A percentile compares a stretch with the other conserved stretches of the same genome.
Conservation (phyloP, 2,329 filamentous ascomycete genomes). For the Oidium heveae region DNA sequence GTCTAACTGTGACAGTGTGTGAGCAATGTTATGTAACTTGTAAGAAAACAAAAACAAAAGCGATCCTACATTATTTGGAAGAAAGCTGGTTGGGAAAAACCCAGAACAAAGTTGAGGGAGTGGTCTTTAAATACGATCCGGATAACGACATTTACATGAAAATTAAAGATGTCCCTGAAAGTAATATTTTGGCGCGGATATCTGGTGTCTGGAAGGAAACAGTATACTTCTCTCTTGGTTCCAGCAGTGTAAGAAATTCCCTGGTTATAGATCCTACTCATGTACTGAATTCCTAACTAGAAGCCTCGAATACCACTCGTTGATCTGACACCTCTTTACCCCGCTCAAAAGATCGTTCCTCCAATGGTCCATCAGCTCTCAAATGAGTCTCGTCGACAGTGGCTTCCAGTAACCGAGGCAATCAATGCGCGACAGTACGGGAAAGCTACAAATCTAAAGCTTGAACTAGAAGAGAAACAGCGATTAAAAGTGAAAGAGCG, state of each 20-base stretch:
- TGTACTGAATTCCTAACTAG: conserved; percentile 18
- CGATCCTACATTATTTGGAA: conserved; percentile 76
- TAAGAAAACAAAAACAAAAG: conserved; percentile 72
- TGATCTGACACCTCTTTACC: conserved; percentile 62
- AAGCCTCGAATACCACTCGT: conserved; percentile 47
- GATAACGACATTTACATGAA: conserved; percentile 56
- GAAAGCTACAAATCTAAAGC: conserved; percentile 65
- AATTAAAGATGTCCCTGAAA: conserved; percentile 67
- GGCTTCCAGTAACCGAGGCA: conserved; percentile 66
- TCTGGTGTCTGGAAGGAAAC: conserved; percentile 68
- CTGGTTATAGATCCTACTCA: neutral
- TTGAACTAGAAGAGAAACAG: conserved; percentile 77
- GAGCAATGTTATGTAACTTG: conserved; percentile 78
- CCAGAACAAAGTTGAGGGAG: conserved; percentile 75
- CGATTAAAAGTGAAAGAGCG: conserved; percentile 62
- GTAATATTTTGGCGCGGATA: conserved; percentile 59
- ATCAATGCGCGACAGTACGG: conserved; percentile 64
- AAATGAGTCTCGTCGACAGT: conserved; percentile 76
- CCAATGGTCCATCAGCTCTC: conserved; percentile 54
- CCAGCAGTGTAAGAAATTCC: conserved; percentile 32
- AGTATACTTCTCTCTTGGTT: conserved; percentile 32
- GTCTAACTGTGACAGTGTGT: conserved; percentile 72
- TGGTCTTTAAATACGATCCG: conserved; percentile 76
- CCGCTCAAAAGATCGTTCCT: conserved; percentile 56
- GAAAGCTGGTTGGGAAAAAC: conserved; percentile 84